These are phyloP conservation scores for Hygrophorus russula DNA, from an alignment of 768 basidiomycete species.

Conservation along the genomic window DNA sequence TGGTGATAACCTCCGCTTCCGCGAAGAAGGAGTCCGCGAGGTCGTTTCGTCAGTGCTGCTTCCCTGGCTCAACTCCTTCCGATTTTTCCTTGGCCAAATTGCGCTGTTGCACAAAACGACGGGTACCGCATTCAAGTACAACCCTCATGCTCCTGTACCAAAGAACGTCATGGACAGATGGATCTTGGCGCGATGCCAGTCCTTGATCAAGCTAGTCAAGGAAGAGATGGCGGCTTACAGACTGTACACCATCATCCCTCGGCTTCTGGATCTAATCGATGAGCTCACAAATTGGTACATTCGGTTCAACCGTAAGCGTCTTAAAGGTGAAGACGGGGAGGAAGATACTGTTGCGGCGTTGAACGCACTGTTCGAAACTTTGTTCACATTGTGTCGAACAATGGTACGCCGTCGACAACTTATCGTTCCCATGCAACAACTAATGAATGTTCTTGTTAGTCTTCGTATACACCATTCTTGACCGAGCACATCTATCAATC, in stretches of 20 bases:
- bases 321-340: slow-evolving; percentile 90
- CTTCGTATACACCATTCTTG: slow-evolving; percentile 96
- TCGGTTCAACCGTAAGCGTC: slow-evolving; percentile 89
- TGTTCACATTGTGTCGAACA: slow-evolving; percentile 89
- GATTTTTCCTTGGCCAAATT: slow-evolving; percentile 96
- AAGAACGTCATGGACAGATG: slow-evolving; percentile 97
- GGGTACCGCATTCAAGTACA: slow-evolving; percentile 72
- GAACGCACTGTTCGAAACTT: slow-evolving; percentile 91
- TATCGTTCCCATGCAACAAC: slow-evolving; percentile 2
- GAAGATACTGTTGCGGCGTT: slow-evolving; percentile 83
- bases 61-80: slow-evolving; percentile 98
- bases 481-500: slow-evolving; percentile 96
- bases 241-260: slow-evolving; percentile 95
- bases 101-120: slow-evolving; percentile 75
- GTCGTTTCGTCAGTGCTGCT: slow-evolving; percentile 93
- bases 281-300: slow-evolving; percentile 99
- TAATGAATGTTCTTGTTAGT: slow-evolving; percentile 37
- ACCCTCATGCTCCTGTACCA: slow-evolving; percentile 74
- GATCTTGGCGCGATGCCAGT: slow-evolving; percentile 98
- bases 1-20: slow-evolving; percentile 94
- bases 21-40: slow-evolving; percentile 95
- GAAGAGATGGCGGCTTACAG: slow-evolving; percentile 97
- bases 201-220: slow-evolving; percentile 82
- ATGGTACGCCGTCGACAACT: slow-evolving; percentile 47
- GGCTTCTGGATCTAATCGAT: slow-evolving; percentile 82